A percentile compares a stretch with the other conserved stretches of the same genome.
Evolutionary conservation across 2,329 filamentous ascomycete species (phyloP).

Genomic region (Magnaporthiopsis poae): DNA sequence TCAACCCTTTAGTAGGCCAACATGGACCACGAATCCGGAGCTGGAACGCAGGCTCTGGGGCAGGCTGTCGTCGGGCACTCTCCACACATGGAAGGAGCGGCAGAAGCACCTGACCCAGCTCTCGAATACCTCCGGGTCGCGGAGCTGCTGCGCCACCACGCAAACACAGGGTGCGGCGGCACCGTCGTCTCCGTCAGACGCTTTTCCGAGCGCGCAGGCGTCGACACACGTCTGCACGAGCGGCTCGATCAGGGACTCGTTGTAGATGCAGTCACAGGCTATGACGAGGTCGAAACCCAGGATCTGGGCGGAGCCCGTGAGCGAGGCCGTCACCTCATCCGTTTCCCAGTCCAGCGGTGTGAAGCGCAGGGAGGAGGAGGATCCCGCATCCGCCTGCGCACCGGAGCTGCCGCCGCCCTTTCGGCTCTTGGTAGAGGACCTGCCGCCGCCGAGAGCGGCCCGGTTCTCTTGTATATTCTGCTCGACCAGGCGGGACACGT

Average conservation of each 20-base stretch:
- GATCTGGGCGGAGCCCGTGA: slow-evolving; percentile 26
- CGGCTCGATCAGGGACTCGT: slow-evolving; percentile 71
- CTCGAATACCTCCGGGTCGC: slow-evolving; percentile 76
- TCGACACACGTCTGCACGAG: slow-evolving; percentile 75
- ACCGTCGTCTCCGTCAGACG: slow-evolving; percentile 11
- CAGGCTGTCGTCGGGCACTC: slow-evolving; percentile 56
- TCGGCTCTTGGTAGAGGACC: slow-evolving; percentile 7
- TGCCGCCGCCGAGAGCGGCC: slow-evolving; percentile 10
- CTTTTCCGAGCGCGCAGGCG: slow-evolving; percentile 50
- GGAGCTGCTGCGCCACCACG: slow-evolving; percentile 79
- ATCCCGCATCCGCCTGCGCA: background rate
- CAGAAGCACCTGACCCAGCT: slow-evolving; percentile 65
- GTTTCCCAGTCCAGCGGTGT: slow-evolving; percentile 75
- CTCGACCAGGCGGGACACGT: slow-evolving; percentile 67
- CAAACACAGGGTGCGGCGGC: slow-evolving; percentile 51
- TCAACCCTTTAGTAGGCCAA: slow-evolving; percentile 50
- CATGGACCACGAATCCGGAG: slow-evolving; percentile 73
- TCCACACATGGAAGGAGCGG: slow-evolving; percentile 62
- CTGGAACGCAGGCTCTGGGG: slow-evolving; percentile 48
- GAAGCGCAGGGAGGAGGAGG: slow-evolving; percentile 26
- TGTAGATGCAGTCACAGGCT: slow-evolving; percentile 92
- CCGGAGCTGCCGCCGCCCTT: slow-evolving; percentile 6
- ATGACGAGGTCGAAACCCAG: slow-evolving; percentile 61
- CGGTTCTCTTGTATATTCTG: slow-evolving; percentile 63
- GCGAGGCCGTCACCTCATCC: slow-evolving; percentile 37